phyloP scores from a whole-genome alignment of 139 green algal species.

The Eudorina sp. region DNA sequence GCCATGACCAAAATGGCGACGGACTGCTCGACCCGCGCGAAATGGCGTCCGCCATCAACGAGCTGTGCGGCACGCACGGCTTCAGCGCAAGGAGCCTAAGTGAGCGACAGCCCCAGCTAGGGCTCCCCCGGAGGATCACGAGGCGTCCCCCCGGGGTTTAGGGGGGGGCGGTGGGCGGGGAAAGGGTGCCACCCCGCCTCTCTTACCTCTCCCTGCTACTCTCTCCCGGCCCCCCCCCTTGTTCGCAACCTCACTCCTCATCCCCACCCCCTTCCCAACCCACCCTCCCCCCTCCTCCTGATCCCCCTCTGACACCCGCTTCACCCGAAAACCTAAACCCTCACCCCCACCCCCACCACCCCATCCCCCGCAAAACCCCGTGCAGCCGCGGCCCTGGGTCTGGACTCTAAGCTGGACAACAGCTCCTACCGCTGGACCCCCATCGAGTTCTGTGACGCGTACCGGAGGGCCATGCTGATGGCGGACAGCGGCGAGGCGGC shows the following conservation, averaged over 20 bases:
- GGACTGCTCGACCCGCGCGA: conserved; percentile 43
- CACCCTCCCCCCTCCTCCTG: not conserved
- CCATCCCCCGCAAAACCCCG: not conserved
- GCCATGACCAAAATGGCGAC: conserved; percentile 43
- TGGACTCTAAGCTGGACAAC: conserved; percentile 46
- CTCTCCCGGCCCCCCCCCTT: too few relatives aligned
- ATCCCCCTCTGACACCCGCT: not conserved
- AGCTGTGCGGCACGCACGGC: conserved; percentile 43
- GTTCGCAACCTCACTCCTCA: too few relatives aligned
- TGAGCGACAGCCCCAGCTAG: too few relatives aligned
- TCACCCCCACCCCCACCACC: not conserved
- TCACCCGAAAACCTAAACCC: not conserved
- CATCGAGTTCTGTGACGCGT: conserved; percentile 41
- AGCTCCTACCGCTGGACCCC: conserved; percentile 34
- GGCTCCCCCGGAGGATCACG: too few relatives aligned
- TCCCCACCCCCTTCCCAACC: not conserved
- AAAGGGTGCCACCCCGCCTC: too few relatives aligned
- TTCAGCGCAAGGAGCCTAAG: conserved; percentile 36
- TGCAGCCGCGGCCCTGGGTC: conserved; percentile 33
- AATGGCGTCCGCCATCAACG: conserved; percentile 42
- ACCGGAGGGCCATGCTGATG: conserved; percentile 28
- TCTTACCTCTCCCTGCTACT: too few relatives aligned
- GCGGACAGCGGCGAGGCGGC: not conserved
- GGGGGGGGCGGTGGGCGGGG: too few relatives aligned
- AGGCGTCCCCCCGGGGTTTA: too few relatives aligned